Percentiles rank a stretch among this genome's conserved stretches.
Evolutionary conservation across 345 rosid species (phyloP).

Genomic region (Odontarrhena argentea): DNA sequence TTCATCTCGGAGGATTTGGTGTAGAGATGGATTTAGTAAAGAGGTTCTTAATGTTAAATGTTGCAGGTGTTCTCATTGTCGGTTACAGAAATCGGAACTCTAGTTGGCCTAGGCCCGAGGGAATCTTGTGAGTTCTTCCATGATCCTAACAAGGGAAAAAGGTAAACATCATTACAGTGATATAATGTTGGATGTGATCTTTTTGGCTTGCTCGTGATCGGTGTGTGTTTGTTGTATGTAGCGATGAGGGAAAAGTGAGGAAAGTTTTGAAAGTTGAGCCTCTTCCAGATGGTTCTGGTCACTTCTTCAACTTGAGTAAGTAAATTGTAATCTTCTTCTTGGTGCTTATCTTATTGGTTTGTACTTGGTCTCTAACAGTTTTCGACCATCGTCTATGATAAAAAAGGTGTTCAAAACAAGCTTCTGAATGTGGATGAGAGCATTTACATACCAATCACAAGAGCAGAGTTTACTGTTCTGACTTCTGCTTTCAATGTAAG

Average conservation of each 20-base stretch:
- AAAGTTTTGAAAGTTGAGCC: constrained; percentile 95
- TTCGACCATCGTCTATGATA: constrained; percentile 25
- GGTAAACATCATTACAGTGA: constrained; percentile 44
- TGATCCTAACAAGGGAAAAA: constrained; percentile 81
- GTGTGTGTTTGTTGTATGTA: constrained; percentile 36
- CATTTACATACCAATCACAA: constrained; percentile 78
- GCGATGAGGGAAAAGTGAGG: constrained; percentile 92
- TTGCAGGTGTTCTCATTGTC: constrained; percentile 81
- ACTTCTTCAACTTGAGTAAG: constrained; percentile 90
- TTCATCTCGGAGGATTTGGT: background rate
- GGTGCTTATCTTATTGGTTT: constrained; percentile 12
- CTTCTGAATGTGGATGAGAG: constrained; percentile 74
- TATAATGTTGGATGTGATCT: background rate
- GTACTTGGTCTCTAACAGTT: constrained; percentile 22
- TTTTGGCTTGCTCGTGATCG: background rate
- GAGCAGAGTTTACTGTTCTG: constrained; percentile 82
- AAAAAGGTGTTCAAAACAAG: constrained; percentile 84
- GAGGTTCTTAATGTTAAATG: constrained; percentile 17
- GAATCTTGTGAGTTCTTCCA: constrained; percentile 91
- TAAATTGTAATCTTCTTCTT: background rate
- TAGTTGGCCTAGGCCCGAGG: constrained; percentile 67
- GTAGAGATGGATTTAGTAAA: background rate
- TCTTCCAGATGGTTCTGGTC: constrained; percentile 92
- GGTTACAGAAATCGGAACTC: constrained; percentile 73
- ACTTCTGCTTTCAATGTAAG: constrained; percentile 56